Percentiles rank a stretch among this genome's conserved stretches.
Conservation (phyloP, 768 basidiomycete genomes). For the Leccinellum luteum region DNA sequence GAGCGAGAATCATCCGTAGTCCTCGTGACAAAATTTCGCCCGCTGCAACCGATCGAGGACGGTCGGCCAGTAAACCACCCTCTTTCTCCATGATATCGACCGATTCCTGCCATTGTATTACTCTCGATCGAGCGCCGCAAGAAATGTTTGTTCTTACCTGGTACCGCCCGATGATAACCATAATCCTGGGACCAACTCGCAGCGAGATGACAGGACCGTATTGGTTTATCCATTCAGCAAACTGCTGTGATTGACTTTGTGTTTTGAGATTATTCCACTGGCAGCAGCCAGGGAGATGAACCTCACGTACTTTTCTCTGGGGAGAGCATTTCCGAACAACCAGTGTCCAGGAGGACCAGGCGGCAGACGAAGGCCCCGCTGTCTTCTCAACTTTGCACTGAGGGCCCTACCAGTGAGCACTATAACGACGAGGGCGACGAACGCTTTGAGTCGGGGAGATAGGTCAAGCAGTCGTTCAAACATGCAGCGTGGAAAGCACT, state of each 20-base stretch:
- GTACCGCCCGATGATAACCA: conserved; percentile 36
- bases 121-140: neutral
- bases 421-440: conserved; percentile 19
- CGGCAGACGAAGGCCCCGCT: conserved; percentile 23
- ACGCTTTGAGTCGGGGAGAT: conserved; percentile 10
- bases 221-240: conserved; percentile 56
- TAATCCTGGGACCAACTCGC: conserved; percentile 41
- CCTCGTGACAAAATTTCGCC: conserved; percentile 60
- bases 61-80: conserved; percentile 53
- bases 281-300: neutral
- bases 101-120: conserved; percentile 41
- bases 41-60: conserved; percentile 54
- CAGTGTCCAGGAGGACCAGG: conserved; percentile 34
- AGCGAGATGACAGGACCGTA: conserved; percentile 63
- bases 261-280: neutral
- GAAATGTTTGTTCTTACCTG: conserved; percentile 26
- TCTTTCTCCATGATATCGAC: conserved; percentile 68
- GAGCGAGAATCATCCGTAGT: conserved; percentile 54
- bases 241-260: conserved; percentile 36
- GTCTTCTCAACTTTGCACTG: conserved; percentile 6
- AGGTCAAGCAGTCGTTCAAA: conserved; percentile 4
- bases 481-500: conserved; percentile 3
- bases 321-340: conserved; percentile 31
- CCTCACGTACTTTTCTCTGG: conserved; percentile 24
- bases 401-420: conserved; percentile 13